Evolutionary conservation across 352 stramenopile genomes (phyloP).

Genomic region (Phytophthora tubulina): DNA sequence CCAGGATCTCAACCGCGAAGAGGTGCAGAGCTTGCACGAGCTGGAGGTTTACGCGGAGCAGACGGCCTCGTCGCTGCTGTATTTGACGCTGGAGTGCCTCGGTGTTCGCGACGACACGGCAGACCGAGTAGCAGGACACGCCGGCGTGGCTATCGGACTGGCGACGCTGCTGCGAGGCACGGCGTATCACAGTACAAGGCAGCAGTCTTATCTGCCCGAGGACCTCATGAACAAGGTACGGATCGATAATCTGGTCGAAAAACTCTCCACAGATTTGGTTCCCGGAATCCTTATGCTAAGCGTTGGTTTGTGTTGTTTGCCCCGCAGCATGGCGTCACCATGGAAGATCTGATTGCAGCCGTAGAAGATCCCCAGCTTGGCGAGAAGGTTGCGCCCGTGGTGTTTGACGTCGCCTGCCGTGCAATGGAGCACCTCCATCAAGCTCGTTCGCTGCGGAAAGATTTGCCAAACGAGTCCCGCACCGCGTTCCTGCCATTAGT

Average conservation of each 20-base stretch:
- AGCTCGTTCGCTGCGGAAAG: slow-evolving; percentile 62
- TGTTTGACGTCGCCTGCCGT: slow-evolving; percentile 90
- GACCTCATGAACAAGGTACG: slow-evolving; percentile 82
- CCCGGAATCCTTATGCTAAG: slow-evolving; percentile 32
- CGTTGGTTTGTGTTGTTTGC: slow-evolving; percentile 33
- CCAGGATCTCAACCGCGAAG: slow-evolving; percentile 85
- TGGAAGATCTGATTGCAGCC: slow-evolving; percentile 67
- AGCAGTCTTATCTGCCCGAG: slow-evolving; percentile 85
- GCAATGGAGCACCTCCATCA: slow-evolving; percentile 86
- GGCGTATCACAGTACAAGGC: slow-evolving; percentile 66
- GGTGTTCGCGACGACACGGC: slow-evolving; percentile 76
- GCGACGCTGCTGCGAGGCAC: slow-evolving; percentile 86
- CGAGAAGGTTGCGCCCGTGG: slow-evolving; percentile 78
- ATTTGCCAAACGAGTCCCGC: slow-evolving; percentile 63
- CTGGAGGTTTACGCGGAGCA: slow-evolving; percentile 90
- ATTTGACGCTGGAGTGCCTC: slow-evolving; percentile 90
- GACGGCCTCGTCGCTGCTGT: slow-evolving; percentile 90
- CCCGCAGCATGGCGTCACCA: slow-evolving; percentile 55
- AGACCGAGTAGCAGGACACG: slow-evolving; percentile 86
- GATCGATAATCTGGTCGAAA: slow-evolving; percentile 10
- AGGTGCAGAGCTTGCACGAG: slow-evolving; percentile 73
- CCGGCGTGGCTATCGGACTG: slow-evolving; percentile 87
- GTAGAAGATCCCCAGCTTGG: slow-evolving; percentile 69
- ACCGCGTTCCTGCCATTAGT: slow-evolving; percentile 81
- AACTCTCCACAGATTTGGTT: slow-evolving; percentile 25